Percentiles rank a stretch among this genome's conserved stretches.
Evolutionary conservation across 768 basidiomycete genomes (phyloP).

Genomic region (Astraeus odoratus): DNA sequence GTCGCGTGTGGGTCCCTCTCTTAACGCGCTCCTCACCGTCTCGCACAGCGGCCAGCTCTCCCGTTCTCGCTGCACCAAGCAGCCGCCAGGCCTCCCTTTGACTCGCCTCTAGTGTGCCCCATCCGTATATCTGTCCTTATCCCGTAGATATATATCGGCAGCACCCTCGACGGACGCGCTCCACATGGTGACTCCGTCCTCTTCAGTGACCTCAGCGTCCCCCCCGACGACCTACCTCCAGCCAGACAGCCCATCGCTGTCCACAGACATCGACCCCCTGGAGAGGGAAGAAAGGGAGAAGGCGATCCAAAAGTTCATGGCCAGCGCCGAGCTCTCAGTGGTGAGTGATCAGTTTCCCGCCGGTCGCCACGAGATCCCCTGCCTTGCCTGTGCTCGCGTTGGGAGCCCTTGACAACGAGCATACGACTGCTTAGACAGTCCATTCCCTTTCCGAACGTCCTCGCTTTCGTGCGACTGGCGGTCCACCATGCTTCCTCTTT

Average conservation of each 20-base stretch:
- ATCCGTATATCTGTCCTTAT: slow-evolving; percentile 13
- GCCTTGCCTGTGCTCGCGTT: slow-evolving; percentile 20
- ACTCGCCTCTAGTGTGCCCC: slow-evolving; percentile 6
- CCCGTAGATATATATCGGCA: slow-evolving; percentile 12
- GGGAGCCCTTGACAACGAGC: slow-evolving; percentile 5
- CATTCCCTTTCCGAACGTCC: background rate
- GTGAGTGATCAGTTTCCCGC: slow-evolving; percentile 42
- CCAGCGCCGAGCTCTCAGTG: slow-evolving; percentile 73
- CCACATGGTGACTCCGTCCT: slow-evolving; percentile 72
- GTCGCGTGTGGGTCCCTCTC: slow-evolving; percentile 28
- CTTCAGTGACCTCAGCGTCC: slow-evolving; percentile 77
- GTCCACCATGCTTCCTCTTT: slow-evolving; percentile 2
- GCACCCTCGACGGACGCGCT: slow-evolving; percentile 20
- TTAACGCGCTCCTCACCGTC: slow-evolving; percentile 32
- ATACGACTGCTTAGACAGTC: background rate
- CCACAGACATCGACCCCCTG: slow-evolving; percentile 32
- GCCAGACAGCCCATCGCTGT: slow-evolving; percentile 33
- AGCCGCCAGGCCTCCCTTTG: slow-evolving; percentile 17
- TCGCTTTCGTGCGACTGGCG: slow-evolving; percentile 6
- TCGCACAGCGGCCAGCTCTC: slow-evolving; percentile 33
- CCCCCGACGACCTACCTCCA: slow-evolving; percentile 62
- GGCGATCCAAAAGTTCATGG: slow-evolving; percentile 69
- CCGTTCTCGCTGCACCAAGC: slow-evolving; percentile 24
- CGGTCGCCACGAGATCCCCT: slow-evolving; percentile 42
- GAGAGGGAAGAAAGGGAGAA: slow-evolving; percentile 59